Evolutionary conservation across 805 yeast species (phyloP), one percentile per base, ranked within the genome.

Genomic region (Saccharomyces cerevisiae): DNA sequence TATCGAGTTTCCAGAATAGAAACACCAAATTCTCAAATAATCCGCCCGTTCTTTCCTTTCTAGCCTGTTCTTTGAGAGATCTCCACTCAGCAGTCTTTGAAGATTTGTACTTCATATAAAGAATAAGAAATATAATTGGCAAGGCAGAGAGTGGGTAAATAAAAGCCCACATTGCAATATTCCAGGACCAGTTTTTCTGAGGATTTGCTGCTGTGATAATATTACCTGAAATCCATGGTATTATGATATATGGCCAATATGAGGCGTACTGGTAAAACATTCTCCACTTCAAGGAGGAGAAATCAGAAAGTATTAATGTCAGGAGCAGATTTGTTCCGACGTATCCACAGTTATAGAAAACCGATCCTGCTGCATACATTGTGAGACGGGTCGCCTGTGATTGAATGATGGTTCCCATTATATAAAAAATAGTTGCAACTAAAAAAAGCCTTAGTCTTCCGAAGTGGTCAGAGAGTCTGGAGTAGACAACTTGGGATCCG

Each of bases 351-450:
- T 66, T 64, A 61, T 76, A 78, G 46, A 79, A 67, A 17, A 84
- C 81, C 1, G 85, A 77, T 60, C 89, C 90, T 24, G 81, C 89
- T 51, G 85, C 83, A 58, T 78, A 83, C 17, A 80, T 70, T 53
- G 79, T 76, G 27, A 84, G 78, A 59, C 79, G 78, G 55, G 73
- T 71, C 10, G 88, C 80, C 63, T 80, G 84, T 4, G 84, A 80
- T 68, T 82, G 81, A 56, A 83, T 77, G 51, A 84, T 75, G 8
- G 87, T 83, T 30, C 89, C 89, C 48, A 84, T 70, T 11, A 75
- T 76, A 59, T 84, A 83, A 59, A 85, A 77, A 10, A 84, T 55
- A 10, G 82, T 70, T 1, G 84, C 73, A 8, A 77, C 65, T 21
- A 79, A 46, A 22, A 81, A 62, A 51, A 83, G 68, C 61, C 79